Base-by-base conservation (phyloP, 1,139 yeast species). In the Debaryomyces sp. region DNA sequence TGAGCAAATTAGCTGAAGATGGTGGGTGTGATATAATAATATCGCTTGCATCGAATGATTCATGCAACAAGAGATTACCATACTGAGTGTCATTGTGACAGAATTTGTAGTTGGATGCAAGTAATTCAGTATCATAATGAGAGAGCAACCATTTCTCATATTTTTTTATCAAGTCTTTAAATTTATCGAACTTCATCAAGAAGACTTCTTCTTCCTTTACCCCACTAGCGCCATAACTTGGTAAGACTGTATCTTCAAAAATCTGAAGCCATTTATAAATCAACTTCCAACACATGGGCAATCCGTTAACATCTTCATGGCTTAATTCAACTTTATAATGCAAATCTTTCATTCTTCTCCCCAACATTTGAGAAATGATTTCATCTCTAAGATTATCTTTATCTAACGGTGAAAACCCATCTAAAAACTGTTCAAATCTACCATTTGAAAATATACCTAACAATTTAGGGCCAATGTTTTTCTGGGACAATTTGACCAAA, bases 41-140 rank as follows among this genome's bases (percentile, higher is more conserved):
- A 23, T 71, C 75, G 17, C 62, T 57, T 1, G 68, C 63, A 40
- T 70, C 60, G 46, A 76, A 75, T 1, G 69, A 54, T 46, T 68
- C 70, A 50, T 70, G 73, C 55, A 87, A 79, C 49, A 87, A 70
- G 55, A 94, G 77, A 63, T 94, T 94, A 34, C 99, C 99, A 64
- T 94, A 94, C 66, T 94, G 99, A 1, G 99, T 88, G 67, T 92
- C 97, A 63, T 92, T 92, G 66, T 92, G 98, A 59, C 97, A 90
- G 62, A 94, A 94, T 33, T 82, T 90, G 54, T 87, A 73, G 52
- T 75, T 72, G 12, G 73, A 66, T 34, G 77, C 67, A 49, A 85
- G 68, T 6, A 63, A 67, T 17, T 70, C 73, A 33, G 68, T 70
- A 30, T 77, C 77, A 58, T 86, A 84, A 49, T 78, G 72, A n/a